Evolutionary conservation across 306 rosid species (phyloP).

Genomic region (Citrullus mucosospermus): DNA sequence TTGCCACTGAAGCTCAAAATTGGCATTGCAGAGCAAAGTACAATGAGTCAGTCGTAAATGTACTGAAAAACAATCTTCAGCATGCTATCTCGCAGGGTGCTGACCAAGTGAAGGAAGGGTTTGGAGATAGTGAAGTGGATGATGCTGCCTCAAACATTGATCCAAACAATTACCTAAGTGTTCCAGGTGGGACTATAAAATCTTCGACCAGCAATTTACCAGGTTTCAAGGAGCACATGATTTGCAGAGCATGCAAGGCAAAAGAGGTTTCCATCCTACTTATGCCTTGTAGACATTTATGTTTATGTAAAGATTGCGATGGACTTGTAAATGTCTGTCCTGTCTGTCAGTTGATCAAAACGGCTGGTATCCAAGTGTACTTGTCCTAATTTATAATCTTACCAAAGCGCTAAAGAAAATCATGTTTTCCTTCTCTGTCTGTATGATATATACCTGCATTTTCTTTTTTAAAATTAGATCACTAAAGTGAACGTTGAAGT

Average conservation of each 20-base stretch:
- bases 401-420: not conserved
- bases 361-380: conserved; percentile 55
- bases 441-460: conserved; percentile 1
- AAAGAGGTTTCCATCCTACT: conserved; percentile 71
- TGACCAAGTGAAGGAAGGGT: conserved; percentile 86
- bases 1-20: conserved; percentile 63
- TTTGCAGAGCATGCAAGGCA: conserved; percentile 56
- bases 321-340: conserved; percentile 59
- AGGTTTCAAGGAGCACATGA: conserved; percentile 29
- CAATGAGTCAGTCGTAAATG: conserved; percentile 75
- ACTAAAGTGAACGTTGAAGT: not conserved
- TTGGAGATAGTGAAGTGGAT: conserved; percentile 84
- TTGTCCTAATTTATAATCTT: conserved; percentile 36
- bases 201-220: conserved; percentile 21
- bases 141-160: conserved; percentile 55
- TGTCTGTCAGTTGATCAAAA: conserved; percentile 61
- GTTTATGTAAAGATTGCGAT: conserved; percentile 83
- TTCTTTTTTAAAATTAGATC: too few species aligned
- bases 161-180: conserved; percentile 41
- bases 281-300: conserved; percentile 87
- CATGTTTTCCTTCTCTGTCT: not conserved
- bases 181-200: conserved; percentile 21
- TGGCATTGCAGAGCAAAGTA: conserved; percentile 83
- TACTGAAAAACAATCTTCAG: conserved; percentile 63
- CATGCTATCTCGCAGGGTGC: conserved; percentile 78